phyloP scores from a whole-genome alignment of 495 filamentous ascomycete species.

The Lasiosphaeris hirsuta region DNA sequence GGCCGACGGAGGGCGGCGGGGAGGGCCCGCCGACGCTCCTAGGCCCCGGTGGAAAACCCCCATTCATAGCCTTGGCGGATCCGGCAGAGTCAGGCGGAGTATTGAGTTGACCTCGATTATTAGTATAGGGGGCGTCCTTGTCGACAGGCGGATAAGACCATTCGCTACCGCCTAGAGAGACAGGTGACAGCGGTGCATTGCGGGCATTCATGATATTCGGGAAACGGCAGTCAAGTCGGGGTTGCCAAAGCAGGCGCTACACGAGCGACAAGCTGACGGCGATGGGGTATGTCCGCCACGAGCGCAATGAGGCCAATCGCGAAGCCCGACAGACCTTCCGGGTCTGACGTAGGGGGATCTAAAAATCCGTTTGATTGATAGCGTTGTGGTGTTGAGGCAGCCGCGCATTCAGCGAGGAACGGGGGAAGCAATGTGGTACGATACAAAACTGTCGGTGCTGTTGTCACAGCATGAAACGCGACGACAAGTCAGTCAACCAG shows the following conservation, averaged over 20 bases:
- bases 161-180: conserved; percentile 78
- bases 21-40: conserved; percentile 64
- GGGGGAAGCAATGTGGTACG: conserved; percentile 10
- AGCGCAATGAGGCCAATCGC: background rate
- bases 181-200: conserved; percentile 72
- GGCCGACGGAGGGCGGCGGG: conserved; percentile 79
- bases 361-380: background rate
- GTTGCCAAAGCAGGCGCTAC: conserved; percentile 17
- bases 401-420: background rate
- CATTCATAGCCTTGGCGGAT: conserved; percentile 57
- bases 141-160: conserved; percentile 72
- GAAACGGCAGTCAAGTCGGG: conserved; percentile 15
- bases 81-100: conserved; percentile 69
- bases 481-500: conserved; percentile 9
- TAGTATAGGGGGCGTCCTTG: conserved; percentile 52
- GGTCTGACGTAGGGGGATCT: background rate
- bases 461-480: conserved; percentile 30
- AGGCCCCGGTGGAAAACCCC: conserved; percentile 47
- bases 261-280: conserved; percentile 9
- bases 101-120: conserved; percentile 60
- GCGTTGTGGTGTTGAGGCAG: conserved; percentile 1
- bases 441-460: conserved; percentile 11
- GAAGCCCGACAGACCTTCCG: background rate
- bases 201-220: conserved; percentile 45
- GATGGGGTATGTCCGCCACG: background rate